phyloP scores from a whole-genome alignment of 495 filamentous ascomycete genomes.

The Aspergillus biplanus region DNA sequence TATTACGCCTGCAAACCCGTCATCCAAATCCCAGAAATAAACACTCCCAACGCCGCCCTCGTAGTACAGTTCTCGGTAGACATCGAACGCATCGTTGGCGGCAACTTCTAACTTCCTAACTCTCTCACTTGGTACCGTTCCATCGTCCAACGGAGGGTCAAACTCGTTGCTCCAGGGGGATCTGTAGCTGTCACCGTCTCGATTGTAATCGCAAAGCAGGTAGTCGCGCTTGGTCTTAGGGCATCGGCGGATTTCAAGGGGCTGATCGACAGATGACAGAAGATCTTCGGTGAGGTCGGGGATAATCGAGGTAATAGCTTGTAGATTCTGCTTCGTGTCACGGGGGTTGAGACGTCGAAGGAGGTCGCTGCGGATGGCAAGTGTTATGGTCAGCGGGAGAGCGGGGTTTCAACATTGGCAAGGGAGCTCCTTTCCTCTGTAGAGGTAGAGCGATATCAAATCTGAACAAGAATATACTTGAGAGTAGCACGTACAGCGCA shows the following conservation, averaged over 20 bases:
- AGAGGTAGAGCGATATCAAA: background rate
- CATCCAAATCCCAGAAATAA: slow-evolving; percentile 98
- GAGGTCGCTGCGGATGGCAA: slow-evolving; percentile 71
- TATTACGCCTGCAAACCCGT: slow-evolving; percentile 96
- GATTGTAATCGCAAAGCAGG: slow-evolving; percentile 99
- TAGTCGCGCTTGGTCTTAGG: slow-evolving; percentile 90
- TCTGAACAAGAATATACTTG: background rate
- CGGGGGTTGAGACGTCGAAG: slow-evolving; percentile 97
- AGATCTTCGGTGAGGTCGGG: slow-evolving; percentile 96
- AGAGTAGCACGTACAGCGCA: slow-evolving; percentile 56
- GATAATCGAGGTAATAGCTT: slow-evolving; percentile 79
- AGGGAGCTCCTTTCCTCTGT: slow-evolving; percentile 10
- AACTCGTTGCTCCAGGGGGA: slow-evolving; percentile 99
- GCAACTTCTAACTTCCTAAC: slow-evolving; percentile 91
- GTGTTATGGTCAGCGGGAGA: slow-evolving; percentile 36
- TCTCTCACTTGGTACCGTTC: slow-evolving; percentile 78
- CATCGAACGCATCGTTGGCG: slow-evolving; percentile 94
- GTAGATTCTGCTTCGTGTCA: slow-evolving; percentile 82
- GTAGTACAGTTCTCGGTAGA: slow-evolving; percentile 97
- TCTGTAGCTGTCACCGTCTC: slow-evolving; percentile 95
- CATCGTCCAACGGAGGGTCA: slow-evolving; percentile 81
- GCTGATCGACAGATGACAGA: slow-evolving; percentile 95
- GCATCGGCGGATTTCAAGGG: slow-evolving; percentile 84
- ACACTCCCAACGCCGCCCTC: slow-evolving; percentile 94
- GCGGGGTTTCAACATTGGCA: slow-evolving; percentile 25